These are phyloP conservation scores for Buddleja alternifolia DNA, from an alignment of 257 asterid genomes.

Conservation along the genomic window DNA sequence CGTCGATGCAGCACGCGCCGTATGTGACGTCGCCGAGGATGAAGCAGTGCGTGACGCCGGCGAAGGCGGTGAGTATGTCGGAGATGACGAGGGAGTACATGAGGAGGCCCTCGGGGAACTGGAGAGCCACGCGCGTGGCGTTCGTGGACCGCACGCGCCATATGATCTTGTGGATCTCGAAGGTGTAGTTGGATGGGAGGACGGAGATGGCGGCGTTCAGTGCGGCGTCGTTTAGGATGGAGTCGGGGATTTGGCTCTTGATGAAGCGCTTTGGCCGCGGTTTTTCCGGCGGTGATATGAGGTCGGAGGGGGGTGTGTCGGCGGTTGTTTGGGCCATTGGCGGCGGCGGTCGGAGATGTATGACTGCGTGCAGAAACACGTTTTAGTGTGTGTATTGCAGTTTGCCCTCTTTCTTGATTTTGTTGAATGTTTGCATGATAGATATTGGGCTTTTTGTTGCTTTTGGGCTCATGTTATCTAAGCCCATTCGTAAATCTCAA, in stretches of 20 bases:
- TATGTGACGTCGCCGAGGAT: conserved; percentile 95
- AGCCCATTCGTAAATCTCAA: no score
- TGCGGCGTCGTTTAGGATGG: conserved; percentile 75
- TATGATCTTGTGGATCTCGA: conserved; percentile 91
- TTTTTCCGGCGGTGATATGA: conserved; percentile 30
- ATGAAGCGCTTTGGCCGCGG: conserved; percentile 80
- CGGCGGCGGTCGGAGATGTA: neutral
- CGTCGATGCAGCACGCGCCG: conserved; percentile 97
- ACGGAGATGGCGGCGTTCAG: conserved; percentile 85
- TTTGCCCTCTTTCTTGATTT: no score
- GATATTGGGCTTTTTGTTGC: no score
- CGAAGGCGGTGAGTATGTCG: conserved; percentile 84
- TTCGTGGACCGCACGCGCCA: conserved; percentile 70
- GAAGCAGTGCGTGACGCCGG: conserved; percentile 73
- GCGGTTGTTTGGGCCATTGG: conserved; percentile 33
- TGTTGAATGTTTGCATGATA: no score
- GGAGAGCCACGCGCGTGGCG: conserved; percentile 87
- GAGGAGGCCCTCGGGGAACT: conserved; percentile 92
- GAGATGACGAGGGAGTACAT: conserved; percentile 84
- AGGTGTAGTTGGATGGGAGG: conserved; percentile 84
- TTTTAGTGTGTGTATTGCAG: no score
- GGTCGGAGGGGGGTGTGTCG: conserved; percentile 26
- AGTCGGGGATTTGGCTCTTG: conserved; percentile 82
- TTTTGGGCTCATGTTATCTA: no score
- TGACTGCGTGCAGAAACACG: no score